Conservation (phyloP, 148 eudicot genomes). For the Vaccinium vitisidaea region DNA sequence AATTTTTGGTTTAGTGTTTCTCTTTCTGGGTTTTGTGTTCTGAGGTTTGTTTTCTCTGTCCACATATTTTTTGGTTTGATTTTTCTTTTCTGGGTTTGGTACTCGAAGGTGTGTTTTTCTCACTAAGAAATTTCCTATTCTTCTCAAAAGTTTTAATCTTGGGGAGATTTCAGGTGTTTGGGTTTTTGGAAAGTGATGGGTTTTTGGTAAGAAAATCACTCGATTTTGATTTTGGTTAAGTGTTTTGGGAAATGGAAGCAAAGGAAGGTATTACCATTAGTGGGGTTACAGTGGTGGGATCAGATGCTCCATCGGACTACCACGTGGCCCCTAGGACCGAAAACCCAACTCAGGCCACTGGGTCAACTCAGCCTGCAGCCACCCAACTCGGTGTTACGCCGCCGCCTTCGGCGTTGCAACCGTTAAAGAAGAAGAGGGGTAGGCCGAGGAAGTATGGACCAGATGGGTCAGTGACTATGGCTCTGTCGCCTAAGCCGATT, state of each 20-base stretch:
- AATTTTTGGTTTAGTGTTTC: background rate
- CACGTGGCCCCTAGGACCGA: slow-evolving; percentile 70
- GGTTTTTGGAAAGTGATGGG: slow-evolving; percentile 23
- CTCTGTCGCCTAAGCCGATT: slow-evolving; percentile 77
- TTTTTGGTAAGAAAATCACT: slow-evolving; percentile 21
- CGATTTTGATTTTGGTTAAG: background rate
- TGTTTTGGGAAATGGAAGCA: slow-evolving; percentile 47
- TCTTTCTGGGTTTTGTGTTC: slow-evolving; percentile 22
- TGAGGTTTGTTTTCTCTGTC: background rate
- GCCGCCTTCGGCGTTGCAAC: slow-evolving; percentile 11
- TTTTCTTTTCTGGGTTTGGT: slow-evolving; percentile 21
- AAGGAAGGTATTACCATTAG: slow-evolving; percentile 42
- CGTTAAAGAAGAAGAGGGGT: slow-evolving; percentile 79
- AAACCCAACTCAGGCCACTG: slow-evolving; percentile 39
- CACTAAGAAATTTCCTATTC: background rate
- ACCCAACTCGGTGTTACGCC: slow-evolving; percentile 27
- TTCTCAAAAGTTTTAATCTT: slow-evolving; percentile 1
- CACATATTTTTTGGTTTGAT: background rate
- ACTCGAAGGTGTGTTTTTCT: background rate
- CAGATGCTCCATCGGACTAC: slow-evolving; percentile 90
- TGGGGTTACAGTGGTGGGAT: slow-evolving; percentile 86
- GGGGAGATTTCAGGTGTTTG: slow-evolving; percentile 11
- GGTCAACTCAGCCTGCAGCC: slow-evolving; percentile 39
- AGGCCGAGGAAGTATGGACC: slow-evolving; percentile 91
- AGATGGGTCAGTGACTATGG: slow-evolving; percentile 55